Evolutionary conservation across 176 grass and related monocot genomes (phyloP).

Genomic region (Cenchrus purpureus): DNA sequence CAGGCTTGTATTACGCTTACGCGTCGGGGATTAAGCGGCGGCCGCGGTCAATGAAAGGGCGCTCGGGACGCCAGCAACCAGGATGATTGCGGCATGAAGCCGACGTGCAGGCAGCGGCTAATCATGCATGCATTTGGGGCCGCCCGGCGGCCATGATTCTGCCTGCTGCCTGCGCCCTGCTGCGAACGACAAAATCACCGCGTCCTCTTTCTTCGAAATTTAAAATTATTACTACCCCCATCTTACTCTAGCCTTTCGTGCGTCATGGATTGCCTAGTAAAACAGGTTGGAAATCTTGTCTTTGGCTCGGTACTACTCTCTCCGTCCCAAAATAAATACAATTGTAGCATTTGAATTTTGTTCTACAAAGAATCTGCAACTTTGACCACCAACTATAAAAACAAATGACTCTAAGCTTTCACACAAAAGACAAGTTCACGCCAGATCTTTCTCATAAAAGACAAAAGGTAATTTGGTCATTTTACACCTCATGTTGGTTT

Average conservation of each 20-base stretch:
- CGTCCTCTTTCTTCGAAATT: neutral
- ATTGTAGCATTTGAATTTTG: too few species aligned
- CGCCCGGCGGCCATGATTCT: conserved; percentile 13
- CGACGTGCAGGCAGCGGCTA: conserved; percentile 33
- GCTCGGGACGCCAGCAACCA: neutral
- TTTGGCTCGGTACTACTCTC: neutral
- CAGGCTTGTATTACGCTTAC: too few species aligned
- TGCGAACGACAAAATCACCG: conserved; percentile 3
- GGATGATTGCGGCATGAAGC: conserved; percentile 45
- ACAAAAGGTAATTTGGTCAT: too few species aligned
- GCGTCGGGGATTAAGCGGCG: conserved; percentile 8
- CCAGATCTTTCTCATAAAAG: too few species aligned
- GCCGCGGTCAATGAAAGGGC: conserved; percentile 27
- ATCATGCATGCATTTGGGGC: conserved; percentile 2
- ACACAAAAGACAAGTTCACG: too few species aligned
- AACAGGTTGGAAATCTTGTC: neutral
- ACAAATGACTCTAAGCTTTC: too few species aligned
- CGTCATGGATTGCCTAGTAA: neutral
- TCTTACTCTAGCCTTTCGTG: neutral
- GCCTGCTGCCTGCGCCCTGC: neutral
- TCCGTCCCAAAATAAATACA: too few species aligned
- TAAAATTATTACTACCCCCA: too few species aligned
- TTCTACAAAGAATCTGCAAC: too few species aligned
- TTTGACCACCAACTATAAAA: too few species aligned
- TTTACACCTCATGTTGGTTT: too few species aligned